Evolutionary conservation across 331 rosid genomes (phyloP).

Genomic region (Rhamnella rubrinervis): DNA sequence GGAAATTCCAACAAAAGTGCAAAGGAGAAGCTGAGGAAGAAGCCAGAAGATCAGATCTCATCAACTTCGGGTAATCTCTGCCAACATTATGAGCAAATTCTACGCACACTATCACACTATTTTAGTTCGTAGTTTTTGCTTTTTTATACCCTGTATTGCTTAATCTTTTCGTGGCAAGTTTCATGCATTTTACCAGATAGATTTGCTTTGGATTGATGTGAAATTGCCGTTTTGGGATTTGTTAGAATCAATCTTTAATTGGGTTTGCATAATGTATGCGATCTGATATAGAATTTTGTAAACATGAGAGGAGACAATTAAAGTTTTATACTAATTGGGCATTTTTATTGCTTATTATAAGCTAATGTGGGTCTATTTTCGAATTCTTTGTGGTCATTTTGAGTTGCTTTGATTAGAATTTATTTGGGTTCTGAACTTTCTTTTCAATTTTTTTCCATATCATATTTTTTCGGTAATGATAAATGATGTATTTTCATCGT

Average conservation of each 20-base stretch:
- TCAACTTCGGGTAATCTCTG: constrained; percentile 33
- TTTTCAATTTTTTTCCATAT: not conserved
- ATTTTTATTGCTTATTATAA: not conserved
- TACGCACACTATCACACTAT: not conserved
- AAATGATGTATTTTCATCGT: not conserved
- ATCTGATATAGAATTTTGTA: constrained; percentile 5
- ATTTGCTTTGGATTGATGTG: constrained; percentile 19
- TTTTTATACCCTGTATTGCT: not conserved
- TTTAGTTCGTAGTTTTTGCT: not conserved
- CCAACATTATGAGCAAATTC: not conserved
- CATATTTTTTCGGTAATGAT: not conserved
- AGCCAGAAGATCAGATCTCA: constrained; percentile 39
- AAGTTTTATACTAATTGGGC: not conserved
- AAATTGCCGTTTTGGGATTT: not conserved
- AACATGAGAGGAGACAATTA: not conserved
- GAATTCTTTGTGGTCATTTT: constrained; percentile 6
- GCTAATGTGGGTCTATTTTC: constrained; percentile 9
- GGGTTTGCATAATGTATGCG: constrained; percentile 15
- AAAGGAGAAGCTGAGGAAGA: constrained; percentile 26
- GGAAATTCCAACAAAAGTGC: constrained; percentile 29
- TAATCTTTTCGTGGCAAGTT: not conserved
- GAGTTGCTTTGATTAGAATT: constrained; percentile 1
- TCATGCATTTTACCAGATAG: not conserved
- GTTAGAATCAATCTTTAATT: constrained; percentile 5
- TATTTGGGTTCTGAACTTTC: not conserved